phyloP scores from a whole-genome alignment of 2,329 filamentous ascomycete genomes.

The Mycosphaerelloides madeirae region DNA sequence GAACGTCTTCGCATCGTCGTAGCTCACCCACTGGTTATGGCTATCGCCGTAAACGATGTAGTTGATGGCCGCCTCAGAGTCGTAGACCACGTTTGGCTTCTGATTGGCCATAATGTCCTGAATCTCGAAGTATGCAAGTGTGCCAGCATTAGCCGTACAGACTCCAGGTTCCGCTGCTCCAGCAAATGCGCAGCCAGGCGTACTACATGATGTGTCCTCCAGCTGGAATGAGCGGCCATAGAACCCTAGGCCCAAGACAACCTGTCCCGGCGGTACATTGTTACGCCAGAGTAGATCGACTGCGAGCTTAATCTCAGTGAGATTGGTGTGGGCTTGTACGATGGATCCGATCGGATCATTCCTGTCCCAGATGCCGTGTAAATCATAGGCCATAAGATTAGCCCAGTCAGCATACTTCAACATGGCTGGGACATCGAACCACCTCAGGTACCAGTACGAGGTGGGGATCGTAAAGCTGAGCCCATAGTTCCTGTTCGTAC shows the following conservation, averaged over 20 bases:
- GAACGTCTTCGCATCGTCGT: constrained; percentile 31
- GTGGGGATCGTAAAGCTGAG: constrained; percentile 35
- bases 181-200: constrained; percentile 19
- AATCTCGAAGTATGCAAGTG: constrained; percentile 37
- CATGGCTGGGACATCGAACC: constrained; percentile 11
- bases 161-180: constrained; percentile 2
- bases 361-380: constrained; percentile 35
- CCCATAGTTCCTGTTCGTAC: too few species aligned
- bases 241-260: constrained; percentile 45
- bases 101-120: constrained; percentile 23
- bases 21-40: constrained; percentile 41
- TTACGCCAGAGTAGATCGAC: constrained; percentile 45
- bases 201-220: constrained; percentile 17
- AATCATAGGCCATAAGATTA: constrained; percentile 46
- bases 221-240: constrained; percentile 41
- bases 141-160: constrained; percentile 24
- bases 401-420: constrained; percentile 11
- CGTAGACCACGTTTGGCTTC: neutral
- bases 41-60: constrained; percentile 29
- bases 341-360: constrained; percentile 29
- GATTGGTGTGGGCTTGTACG: constrained; percentile 41
- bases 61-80: constrained; percentile 22
- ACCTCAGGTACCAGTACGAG: constrained; percentile 17
- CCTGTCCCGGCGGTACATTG: constrained; percentile 37
- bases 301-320: constrained; percentile 43